phyloP scores from a whole-genome alignment of 352 stramenopile species.

The Pythium rishiriense region DNA sequence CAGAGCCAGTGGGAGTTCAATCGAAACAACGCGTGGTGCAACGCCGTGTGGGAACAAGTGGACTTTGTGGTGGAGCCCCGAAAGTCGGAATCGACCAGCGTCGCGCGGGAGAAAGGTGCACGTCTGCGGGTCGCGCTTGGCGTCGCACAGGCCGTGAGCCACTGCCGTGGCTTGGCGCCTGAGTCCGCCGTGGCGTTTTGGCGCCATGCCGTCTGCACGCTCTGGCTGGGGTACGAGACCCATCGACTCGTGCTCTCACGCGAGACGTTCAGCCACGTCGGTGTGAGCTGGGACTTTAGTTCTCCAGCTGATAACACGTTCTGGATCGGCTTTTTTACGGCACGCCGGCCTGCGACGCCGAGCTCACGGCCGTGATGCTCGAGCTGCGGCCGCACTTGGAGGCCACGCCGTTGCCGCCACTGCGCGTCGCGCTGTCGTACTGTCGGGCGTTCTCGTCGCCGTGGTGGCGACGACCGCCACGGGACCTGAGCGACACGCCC shows the following conservation, averaged over 20 bases:
- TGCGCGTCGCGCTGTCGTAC: not conserved
- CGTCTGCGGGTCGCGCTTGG: not conserved
- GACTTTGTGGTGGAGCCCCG: not conserved
- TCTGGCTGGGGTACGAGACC: not conserved
- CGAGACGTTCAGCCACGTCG: not conserved
- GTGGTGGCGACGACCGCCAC: too few species aligned
- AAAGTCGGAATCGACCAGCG: not conserved
- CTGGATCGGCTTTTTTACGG: not conserved
- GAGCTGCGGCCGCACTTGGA: not conserved
- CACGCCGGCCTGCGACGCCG: not conserved
- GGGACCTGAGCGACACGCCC: too few species aligned
- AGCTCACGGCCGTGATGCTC: not conserved
- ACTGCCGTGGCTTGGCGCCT: slow-evolving; percentile 3
- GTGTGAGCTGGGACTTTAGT: not conserved
- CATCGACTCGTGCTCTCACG: not conserved
- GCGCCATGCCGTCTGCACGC: not conserved
- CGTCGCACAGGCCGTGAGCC: slow-evolving; percentile 4
- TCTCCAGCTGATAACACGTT: not conserved
- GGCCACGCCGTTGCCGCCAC: not conserved
- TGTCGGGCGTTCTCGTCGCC: not conserved
- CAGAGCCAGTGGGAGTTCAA: not conserved
- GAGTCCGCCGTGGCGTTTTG: not conserved
- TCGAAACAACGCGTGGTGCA: not conserved
- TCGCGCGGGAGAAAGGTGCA: not conserved
- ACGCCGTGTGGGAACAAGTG: not conserved